Evolutionary conservation across 805 yeast genomes (phyloP), one percentile per base, ranked within the genome.

Genomic region (Wickerhamomyces bisporus): DNA sequence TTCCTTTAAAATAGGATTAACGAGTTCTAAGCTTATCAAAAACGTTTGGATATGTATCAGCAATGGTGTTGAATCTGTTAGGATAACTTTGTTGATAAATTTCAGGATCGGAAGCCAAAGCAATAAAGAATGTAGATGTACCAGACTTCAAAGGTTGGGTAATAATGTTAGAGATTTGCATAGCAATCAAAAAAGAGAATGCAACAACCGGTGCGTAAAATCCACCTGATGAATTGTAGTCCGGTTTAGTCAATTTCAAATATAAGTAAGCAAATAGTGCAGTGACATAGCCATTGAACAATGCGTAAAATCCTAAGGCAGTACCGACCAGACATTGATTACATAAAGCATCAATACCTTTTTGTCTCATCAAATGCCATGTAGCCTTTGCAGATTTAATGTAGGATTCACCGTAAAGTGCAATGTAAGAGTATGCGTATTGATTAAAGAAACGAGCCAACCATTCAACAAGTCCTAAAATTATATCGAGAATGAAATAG

Each of bases 341-440:
- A 44, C 87, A 75, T 49, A 91, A 64, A 1, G 93, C 89, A 59
- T 85, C 88, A 58, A 86, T 68, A 25, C 96, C 96, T 58, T 86
- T 83, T 55, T 70, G 77, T 52, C 82, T 73, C 48, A 89, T 60
- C 61, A 89, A 69, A 50, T 77, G 75, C 77, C 88, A 82, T 1
- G 97, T 84, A 42, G 86, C 91, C 50, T 73, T 82, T 1, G 96
- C 89, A 1, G 94, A 79, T 21, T 69, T 66, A 34, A 85, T 53
- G 54, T 88, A 91, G 26, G 77, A 69, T 49, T 80, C 79, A 33
- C 97, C 97, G 61, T 87, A 91, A 18, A 89, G 69, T 0, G 96
- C 95, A 50, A 89, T 70, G 53, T 81, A 86, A 21, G 93, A 81
- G 58, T 84, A 86, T 6, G 96, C 95, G 56, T 86, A 89, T 57